These are phyloP conservation scores for Biscogniauxia sp. DNA, from an alignment of 2,329 filamentous ascomycete genomes.

Conservation along the genomic window DNA sequence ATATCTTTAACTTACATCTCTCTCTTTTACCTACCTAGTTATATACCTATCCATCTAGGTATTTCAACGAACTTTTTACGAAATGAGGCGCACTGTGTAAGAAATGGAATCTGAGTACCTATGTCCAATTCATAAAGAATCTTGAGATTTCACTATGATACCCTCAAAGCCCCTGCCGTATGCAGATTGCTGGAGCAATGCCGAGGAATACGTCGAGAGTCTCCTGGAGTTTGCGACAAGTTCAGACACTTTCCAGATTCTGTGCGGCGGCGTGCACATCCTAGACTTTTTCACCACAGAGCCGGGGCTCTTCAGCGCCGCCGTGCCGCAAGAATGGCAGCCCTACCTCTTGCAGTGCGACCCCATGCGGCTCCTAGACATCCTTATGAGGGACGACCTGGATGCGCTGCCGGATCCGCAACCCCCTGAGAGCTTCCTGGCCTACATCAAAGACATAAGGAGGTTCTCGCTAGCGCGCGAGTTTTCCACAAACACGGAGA, in stretches of 20 bases:
- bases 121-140: neutral
- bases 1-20: too few relatives aligned
- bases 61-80: neutral
- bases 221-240: slow-evolving; percentile 74
- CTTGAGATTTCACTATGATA: slow-evolving; percentile 37
- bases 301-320: slow-evolving; percentile 75
- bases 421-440: slow-evolving; percentile 58
- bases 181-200: slow-evolving; percentile 63
- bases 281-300: slow-evolving; percentile 91
- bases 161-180: slow-evolving; percentile 63
- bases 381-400: slow-evolving; percentile 78
- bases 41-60: too few relatives aligned
- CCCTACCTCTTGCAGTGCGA: slow-evolving; percentile 69
- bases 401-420: slow-evolving; percentile 33
- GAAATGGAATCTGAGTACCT: neutral
- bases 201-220: slow-evolving; percentile 75
- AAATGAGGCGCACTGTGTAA: neutral
- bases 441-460: slow-evolving; percentile 72
- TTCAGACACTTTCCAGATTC: slow-evolving; percentile 74
- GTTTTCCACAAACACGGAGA: slow-evolving; percentile 46
- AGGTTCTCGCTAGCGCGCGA: slow-evolving; percentile 65
- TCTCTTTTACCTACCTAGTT: too few relatives aligned
- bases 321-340: slow-evolving; percentile 80
- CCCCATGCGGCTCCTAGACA: slow-evolving; percentile 73
- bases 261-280: slow-evolving; percentile 97